Evolutionary conservation across 768 basidiomycete genomes (phyloP), one percentile per base, ranked within the genome.

Genomic region (Candolleomyces efflorescens): DNA sequence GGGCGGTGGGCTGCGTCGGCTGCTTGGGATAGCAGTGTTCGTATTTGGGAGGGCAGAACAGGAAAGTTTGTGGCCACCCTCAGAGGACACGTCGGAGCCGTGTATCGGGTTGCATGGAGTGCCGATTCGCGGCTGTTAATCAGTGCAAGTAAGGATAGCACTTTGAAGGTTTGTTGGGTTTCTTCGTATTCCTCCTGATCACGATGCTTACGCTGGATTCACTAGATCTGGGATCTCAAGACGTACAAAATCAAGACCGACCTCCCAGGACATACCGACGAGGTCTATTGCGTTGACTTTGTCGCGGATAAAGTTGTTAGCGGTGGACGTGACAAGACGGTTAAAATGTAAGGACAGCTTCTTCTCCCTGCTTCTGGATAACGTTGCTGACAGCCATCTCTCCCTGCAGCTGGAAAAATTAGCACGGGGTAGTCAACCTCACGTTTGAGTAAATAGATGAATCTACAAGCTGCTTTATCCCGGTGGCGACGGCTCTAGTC

Each of bases 261-360:
- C 70, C 83, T 99, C 17, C 93, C 94, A 0, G 96, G 96, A 18
- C 96, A 99, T 69, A 91, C 90, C 1, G 96, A 99, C 63, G 96
- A 99, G 70, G 95, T 99, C 37, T 98, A 98, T 73, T 98, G 96
- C 66, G 96, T 99, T 15, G 96, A 98, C 72, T 99, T 97, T 68
- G 95, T 99, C 1, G 95, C 94, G 0, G 96, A 99, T 75, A 99
- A 99, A 71, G 83, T 98, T n/a, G 94, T 97, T 62, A 96, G 93
- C 67, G 96, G 95, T n/a, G 96, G 96, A 13, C 76, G 90, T 45
- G 96, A 98, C 73, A 83, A 85, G 64, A 89, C 84, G 18, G 85
- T 98, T 11, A 97, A 97, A 75, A 98, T 98, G 92, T 97, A 67
- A 63, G 92, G 32, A 11, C 11, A 7, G 32, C 32, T 32, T 32